Evolutionary conservation across 2,329 filamentous ascomycete genomes (phyloP), one percentile per base, ranked within the genome.

Genomic region (Stagonosporopsis chrysanthemi): DNA sequence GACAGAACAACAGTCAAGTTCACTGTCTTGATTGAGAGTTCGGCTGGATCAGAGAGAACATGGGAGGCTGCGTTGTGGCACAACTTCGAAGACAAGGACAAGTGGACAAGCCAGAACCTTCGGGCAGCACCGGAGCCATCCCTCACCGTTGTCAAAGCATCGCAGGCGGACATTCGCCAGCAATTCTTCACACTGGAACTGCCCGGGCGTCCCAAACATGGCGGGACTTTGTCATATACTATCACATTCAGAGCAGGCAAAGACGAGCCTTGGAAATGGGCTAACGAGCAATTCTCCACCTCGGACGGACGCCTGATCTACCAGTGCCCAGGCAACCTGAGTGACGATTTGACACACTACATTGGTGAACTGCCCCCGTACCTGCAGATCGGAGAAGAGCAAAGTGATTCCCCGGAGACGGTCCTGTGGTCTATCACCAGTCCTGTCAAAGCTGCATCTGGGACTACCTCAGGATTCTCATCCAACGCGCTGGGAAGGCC

Each of bases 11-110:
- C 70, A 33, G 78, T 80, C 66, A 68, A 74, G 1, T 88, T 97
- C 64, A 88, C 84, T 0, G 88, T 90, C 6, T 76, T 93, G 12
- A 81, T 96, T 29, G 88, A 93, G 65, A 85, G 88, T 39, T 84
- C 85, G 38, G 75, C 74, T 22, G 80, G 79, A 33, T 83, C 83
- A 43, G 80, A 81, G 7, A 77, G 84, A 59, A 68, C 81, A 19
- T 95, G 90, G 88, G 84, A 95, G 65, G 84, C 92, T 29, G 85
- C 85, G 15, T 76, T 96, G 7, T 96, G 92, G 91, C 86, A 91
- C 61, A 87, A 89, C 65, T 83, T 84, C 48, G 72, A 78, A 24
- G 80, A 73, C 33, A 81, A 63, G 81, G 83, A 86, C 59, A 77
- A 76, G 79, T 93, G 81, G 84, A 78, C 70, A 83, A 88, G 70